Evolutionary conservation across 2,329 filamentous ascomycete genomes (phyloP), one percentile per base, ranked within the genome.

Genomic region (Penicillium italicum): DNA sequence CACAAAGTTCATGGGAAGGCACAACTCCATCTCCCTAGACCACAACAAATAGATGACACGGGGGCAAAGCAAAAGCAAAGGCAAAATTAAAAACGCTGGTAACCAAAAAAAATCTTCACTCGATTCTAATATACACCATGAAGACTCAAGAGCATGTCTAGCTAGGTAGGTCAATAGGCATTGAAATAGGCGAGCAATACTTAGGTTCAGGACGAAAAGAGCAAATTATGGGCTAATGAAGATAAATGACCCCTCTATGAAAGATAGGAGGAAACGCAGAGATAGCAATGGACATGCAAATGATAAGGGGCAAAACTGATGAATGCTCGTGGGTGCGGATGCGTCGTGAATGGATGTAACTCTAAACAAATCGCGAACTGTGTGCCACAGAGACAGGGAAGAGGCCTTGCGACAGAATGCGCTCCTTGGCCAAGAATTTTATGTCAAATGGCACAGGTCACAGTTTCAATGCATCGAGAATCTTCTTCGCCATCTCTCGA

Each of bases 401-500:
- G 16, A 18, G 8, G 6, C n/a, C 20, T 40, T 24, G 31, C 20
- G 18, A 53, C 24, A 20, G 24, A 24, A 53, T 48, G 33, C 28
- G 26, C 14, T 43, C 18, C 37, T 31, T 9, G n/a, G 24, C 11
- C 18, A 22, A 44, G 14, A 4, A 16, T 16, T 60, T 33, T 43
- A 46, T 45, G 43, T 26, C 41, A 45, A 48, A 50, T 53, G 47
- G 37, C 31, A 54, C 31, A 33, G 41, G 24, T 78, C 77, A 96
- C 60, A 97, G 82, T 69, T 86, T 86, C 64, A 99, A 77, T 72
- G 94, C 91, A 69, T 88, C 85, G 64, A 99, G 79, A 67, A 99
- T 97, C 66, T 91, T 91, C 74, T 96, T 92, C 34, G 94, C 94
- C 91, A 97, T 95, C 69, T 90, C 93, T 79, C 97, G 96, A 77